phyloP scores from a whole-genome alignment of 2,329 filamentous ascomycete genomes.

The Arthrinium puccinioides region DNA sequence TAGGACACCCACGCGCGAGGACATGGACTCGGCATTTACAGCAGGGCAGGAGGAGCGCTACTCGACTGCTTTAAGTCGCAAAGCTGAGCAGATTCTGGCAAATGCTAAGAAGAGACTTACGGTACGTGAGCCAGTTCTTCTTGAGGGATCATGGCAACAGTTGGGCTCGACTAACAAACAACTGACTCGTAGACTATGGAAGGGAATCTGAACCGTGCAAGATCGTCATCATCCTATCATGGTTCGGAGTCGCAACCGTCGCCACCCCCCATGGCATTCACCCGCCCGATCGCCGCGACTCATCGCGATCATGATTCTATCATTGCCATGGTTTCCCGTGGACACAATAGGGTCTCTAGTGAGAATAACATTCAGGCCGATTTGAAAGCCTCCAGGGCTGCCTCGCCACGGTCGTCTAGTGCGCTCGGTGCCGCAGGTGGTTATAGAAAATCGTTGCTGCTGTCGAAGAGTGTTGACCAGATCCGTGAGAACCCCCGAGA shows the following conservation, averaged over 20 bases:
- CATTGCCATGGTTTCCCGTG: conserved; percentile 23
- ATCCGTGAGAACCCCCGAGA: too few species aligned
- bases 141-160: too few species aligned
- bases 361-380: conserved; percentile 47
- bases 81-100: conserved; percentile 83
- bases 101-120: conserved; percentile 87
- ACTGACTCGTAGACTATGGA: conserved; percentile 79
- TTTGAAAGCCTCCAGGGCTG: conserved; percentile 28
- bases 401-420: conserved; percentile 54
- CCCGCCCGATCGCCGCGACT: conserved; percentile 31
- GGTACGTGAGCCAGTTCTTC: too few species aligned
- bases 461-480: too few species aligned
- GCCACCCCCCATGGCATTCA: conserved; percentile 39
- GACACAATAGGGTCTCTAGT: conserved; percentile 55
- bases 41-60: conserved; percentile 49
- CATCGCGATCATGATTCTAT: conserved; percentile 19
- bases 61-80: conserved; percentile 70
- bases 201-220: conserved; percentile 75
- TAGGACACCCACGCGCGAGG: conserved; percentile 16
- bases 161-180: too few species aligned
- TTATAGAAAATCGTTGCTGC: too few species aligned
- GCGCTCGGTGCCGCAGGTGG: conserved; percentile 53
- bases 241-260: conserved; percentile 45
- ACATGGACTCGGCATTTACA: conserved; percentile 18
- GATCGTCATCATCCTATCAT: conserved; percentile 45